Base-by-base conservation (phyloP, 768 basidiomycete genomes). In the Hortiboletus campestris region DNA sequence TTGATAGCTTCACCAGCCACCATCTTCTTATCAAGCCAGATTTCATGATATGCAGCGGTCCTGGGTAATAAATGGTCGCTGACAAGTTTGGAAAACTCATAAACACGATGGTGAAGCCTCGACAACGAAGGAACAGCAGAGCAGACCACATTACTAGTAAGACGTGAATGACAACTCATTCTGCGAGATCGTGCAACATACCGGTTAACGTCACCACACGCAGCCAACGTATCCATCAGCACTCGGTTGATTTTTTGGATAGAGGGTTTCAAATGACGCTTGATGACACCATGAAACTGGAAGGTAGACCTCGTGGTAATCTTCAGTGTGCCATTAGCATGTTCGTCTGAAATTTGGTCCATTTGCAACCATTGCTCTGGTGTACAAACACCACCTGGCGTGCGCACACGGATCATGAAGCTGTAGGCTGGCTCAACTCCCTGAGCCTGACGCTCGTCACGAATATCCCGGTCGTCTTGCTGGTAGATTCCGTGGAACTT, bases 261-360 rank as follows among this genome's bases (percentile, higher is more conserved):
- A 17, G 94, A 91, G 31, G 91, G 87, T 75, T 98, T 98, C 71
- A 99, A 74, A 70, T 99, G 94, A 59, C 82, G 82, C 79, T 99
- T 99, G 78, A 99, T 93, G 63, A 99, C 91, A 53, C 97, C 97
- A 72, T 99, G 97, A 81, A 97, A 98, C 75, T 99, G 97, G 88
- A 98, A 99, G 11, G 97, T 99, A 71, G 94, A 86, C 58, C 97
- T 82, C 34, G 97, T 99, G 45, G 97, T 99, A 61, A 99, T 86
- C 79, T 99, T 99, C 77, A 98, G 89, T 6, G 95, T 93, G 44
- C 89, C 85, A 57, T 84, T 89, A 7, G 94, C 97, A 71, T 94
- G 92, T 71, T 94, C 91, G 69, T 98, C 97, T 51, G 97, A 84
- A 63, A 99, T 98, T 64, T 88, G 88, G 74, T 98, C 93, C 85